Evolutionary conservation across 1,139 yeast species (phyloP).

Genomic region (Sugiyamaella neomexicana): DNA sequence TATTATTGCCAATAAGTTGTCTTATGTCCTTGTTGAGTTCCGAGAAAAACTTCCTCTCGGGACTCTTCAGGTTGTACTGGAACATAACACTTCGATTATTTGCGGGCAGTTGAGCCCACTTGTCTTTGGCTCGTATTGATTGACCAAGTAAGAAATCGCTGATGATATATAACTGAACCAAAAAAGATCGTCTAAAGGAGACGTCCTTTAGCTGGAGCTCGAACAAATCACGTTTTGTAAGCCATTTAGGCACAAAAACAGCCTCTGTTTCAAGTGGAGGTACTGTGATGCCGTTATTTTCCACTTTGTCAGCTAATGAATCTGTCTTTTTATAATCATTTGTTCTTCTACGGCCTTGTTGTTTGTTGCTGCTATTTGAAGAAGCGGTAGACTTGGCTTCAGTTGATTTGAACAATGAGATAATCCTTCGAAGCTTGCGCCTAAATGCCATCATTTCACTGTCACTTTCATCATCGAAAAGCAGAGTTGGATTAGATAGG

Average conservation of each 20-base stretch:
- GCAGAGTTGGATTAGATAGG: slow-evolving; percentile 34
- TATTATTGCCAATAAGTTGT: neutral
- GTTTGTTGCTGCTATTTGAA: neutral
- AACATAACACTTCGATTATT: slow-evolving; percentile 36
- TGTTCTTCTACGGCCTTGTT: neutral
- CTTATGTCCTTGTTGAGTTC: slow-evolving; percentile 24
- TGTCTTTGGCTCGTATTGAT: slow-evolving; percentile 25
- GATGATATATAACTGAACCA: slow-evolving; percentile 38
- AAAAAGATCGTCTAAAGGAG: slow-evolving; percentile 39
- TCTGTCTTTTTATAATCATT: neutral
- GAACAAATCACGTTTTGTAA: slow-evolving; percentile 39
- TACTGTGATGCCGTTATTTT: neutral
- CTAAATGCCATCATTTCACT: slow-evolving; percentile 26
- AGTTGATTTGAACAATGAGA: slow-evolving; percentile 19
- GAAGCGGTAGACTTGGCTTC: neutral
- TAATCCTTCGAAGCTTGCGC: slow-evolving; percentile 22
- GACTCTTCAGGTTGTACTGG: slow-evolving; percentile 27
- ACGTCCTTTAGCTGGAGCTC: slow-evolving; percentile 41
- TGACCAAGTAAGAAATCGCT: slow-evolving; percentile 36
- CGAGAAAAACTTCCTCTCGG: slow-evolving; percentile 29
- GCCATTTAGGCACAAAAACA: slow-evolving; percentile 41
- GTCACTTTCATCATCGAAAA: slow-evolving; percentile 24
- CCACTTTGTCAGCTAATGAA: neutral
- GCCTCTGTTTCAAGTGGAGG: slow-evolving; percentile 9
- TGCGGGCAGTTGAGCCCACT: slow-evolving; percentile 24